A percentile compares a stretch with the other conserved stretches of the same genome.
These are phyloP conservation scores for Podospora pseudoanserina DNA, from an alignment of 495 filamentous ascomycete species.

Conservation along the genomic window DNA sequence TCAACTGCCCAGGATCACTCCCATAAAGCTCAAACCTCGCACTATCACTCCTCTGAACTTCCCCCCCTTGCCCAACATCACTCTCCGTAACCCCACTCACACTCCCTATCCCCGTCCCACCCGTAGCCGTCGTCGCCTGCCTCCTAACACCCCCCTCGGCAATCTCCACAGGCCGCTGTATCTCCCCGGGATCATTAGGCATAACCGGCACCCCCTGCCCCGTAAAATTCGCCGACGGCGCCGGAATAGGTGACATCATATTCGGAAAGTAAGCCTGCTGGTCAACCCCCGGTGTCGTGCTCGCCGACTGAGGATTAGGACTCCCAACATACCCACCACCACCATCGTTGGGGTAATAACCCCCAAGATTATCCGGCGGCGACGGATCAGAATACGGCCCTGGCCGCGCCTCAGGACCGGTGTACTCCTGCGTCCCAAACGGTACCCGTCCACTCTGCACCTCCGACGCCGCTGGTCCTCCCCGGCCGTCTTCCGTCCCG, in stretches of 20 bases:
- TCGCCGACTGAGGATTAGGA: background rate
- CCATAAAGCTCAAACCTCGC: constrained; percentile 32
- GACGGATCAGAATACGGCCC: background rate
- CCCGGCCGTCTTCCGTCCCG: background rate
- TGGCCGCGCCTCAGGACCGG: background rate
- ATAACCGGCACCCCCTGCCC: background rate
- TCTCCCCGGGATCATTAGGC: background rate
- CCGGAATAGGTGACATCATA: background rate
- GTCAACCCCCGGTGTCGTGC: background rate
- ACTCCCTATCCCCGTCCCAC: constrained; percentile 24
- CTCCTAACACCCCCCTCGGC: background rate
- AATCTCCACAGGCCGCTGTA: constrained; percentile 1
- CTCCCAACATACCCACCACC: background rate
- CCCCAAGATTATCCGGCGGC: background rate
- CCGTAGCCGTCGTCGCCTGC: background rate
- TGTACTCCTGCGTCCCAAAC: background rate
- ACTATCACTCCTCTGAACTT: background rate
- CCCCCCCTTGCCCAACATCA: background rate
- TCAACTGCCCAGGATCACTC: constrained; percentile 13
- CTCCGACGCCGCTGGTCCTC: background rate
- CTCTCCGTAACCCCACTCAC: constrained; percentile 30
- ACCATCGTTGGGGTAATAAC: background rate
- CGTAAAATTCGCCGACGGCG: background rate
- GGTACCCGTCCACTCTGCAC: background rate
- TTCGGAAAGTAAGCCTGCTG: background rate